Evolutionary conservation across 148 eudicot species (phyloP).

Genomic region (Rhododendron molle): DNA sequence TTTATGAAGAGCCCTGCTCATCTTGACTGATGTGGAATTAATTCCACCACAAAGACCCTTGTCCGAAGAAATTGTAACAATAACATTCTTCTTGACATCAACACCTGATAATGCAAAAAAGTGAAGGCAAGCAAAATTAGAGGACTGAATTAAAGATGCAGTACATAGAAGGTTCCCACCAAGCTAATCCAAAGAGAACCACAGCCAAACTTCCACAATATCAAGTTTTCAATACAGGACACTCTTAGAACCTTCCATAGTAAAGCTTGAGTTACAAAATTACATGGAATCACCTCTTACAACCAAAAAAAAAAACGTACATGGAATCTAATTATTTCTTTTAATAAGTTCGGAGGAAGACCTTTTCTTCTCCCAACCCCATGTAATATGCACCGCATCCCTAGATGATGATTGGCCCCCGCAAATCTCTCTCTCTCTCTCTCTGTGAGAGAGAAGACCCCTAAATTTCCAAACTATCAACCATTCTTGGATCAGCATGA

Average conservation of each 20-base stretch:
- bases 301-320: no score
- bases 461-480: not conserved
- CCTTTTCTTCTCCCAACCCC: not conserved
- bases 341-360: not conserved
- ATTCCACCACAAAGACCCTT: conserved; percentile 99
- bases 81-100: conserved; percentile 90
- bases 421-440: not conserved
- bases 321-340: not conserved
- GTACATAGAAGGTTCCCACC: not conserved
- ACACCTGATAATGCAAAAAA: conserved; percentile 48
- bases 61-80: conserved; percentile 77
- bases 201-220: not conserved
- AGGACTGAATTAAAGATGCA: not conserved
- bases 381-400: not conserved
- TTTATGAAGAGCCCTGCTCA: conserved; percentile 78
- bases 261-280: not conserved
- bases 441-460: not conserved
- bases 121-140: not conserved
- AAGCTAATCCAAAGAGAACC: not conserved
- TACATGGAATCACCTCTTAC: not conserved
- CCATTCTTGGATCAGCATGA: not conserved
- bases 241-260: not conserved
- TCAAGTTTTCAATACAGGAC: not conserved
- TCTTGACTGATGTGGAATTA: conserved; percentile 84
- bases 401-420: not conserved